These are phyloP conservation scores for Acanthamoeba sp. DNA, from an alignment of 208 protist species.

Conservation along the genomic window DNA sequence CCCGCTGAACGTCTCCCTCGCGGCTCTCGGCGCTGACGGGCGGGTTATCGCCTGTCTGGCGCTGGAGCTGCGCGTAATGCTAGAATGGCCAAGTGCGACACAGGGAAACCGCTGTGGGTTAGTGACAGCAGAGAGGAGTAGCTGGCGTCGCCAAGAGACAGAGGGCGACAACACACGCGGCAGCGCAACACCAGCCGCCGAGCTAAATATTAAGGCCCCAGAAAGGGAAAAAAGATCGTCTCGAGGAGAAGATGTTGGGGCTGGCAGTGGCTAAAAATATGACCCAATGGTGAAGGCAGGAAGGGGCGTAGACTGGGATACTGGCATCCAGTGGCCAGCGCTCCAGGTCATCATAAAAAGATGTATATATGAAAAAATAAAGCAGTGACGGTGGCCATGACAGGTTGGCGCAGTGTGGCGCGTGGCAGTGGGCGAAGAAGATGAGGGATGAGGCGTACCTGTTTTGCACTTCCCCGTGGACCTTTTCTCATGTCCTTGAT, in stretches of 20 bases:
- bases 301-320: background rate
- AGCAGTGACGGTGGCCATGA: background rate
- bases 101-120: too few species aligned
- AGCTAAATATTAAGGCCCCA: background rate
- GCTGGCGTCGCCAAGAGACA: too few species aligned
- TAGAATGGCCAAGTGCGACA: too few species aligned
- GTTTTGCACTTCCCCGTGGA: constrained; percentile 53
- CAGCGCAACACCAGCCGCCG: too few species aligned
- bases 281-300: background rate
- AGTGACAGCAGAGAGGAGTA: too few species aligned
- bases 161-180: too few species aligned
- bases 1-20: constrained; percentile 17
- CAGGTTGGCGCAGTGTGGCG: background rate
- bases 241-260: background rate
- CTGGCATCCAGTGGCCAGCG: background rate
- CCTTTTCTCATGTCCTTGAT: constrained; percentile 50
- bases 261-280: background rate
- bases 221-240: background rate
- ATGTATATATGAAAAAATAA: background rate
- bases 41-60: constrained; percentile 14
- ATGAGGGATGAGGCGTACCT: background rate
- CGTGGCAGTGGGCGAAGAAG: background rate
- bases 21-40: background rate
- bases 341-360: background rate
- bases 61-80: constrained; percentile 49